These are phyloP conservation scores for Penicillium nordicum DNA, from an alignment of 2,329 filamentous ascomycete genomes.

Conservation along the genomic window DNA sequence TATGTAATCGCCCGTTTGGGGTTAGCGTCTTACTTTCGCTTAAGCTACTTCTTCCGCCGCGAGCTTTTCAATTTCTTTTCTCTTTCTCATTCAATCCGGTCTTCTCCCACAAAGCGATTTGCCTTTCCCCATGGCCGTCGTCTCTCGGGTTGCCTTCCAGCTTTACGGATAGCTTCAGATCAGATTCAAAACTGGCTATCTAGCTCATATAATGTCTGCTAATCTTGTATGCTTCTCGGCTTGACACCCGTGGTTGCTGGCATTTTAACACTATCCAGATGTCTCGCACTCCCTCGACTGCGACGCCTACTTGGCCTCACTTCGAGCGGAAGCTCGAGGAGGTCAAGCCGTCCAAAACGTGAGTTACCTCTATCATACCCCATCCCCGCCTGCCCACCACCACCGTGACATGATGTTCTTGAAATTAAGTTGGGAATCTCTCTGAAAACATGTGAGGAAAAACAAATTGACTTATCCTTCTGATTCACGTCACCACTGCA, in stretches of 20 bases:
- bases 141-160: slow-evolving; percentile 32
- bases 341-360: slow-evolving; percentile 87
- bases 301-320: slow-evolving; percentile 65
- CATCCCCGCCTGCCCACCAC: slow-evolving; percentile 2
- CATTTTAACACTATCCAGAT: slow-evolving; percentile 50
- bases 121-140: slow-evolving; percentile 33
- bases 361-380: slow-evolving; percentile 43
- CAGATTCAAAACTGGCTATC: slow-evolving; percentile 16
- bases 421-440: slow-evolving; percentile 99
- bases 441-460: slow-evolving; percentile 96
- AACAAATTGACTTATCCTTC: slow-evolving; percentile 71
- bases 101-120: slow-evolving; percentile 22
- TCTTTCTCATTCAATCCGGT: slow-evolving; percentile 15
- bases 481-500: slow-evolving; percentile 46
- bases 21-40: slow-evolving; percentile 28
- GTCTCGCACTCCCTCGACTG: slow-evolving; percentile 68
- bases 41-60: slow-evolving; percentile 16
- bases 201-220: slow-evolving; percentile 36
- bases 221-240: slow-evolving; percentile 42
- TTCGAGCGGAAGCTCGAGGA: slow-evolving; percentile 82
- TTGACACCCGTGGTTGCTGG: slow-evolving; percentile 30
- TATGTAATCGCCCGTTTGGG: slow-evolving; percentile 7
- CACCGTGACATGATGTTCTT: slow-evolving; percentile 68
- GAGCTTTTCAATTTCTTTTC: slow-evolving; percentile 23
- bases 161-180: slow-evolving; percentile 32